Evolutionary conservation across 1,139 yeast species (phyloP).

Genomic region (Kodamaea sp.): DNA sequence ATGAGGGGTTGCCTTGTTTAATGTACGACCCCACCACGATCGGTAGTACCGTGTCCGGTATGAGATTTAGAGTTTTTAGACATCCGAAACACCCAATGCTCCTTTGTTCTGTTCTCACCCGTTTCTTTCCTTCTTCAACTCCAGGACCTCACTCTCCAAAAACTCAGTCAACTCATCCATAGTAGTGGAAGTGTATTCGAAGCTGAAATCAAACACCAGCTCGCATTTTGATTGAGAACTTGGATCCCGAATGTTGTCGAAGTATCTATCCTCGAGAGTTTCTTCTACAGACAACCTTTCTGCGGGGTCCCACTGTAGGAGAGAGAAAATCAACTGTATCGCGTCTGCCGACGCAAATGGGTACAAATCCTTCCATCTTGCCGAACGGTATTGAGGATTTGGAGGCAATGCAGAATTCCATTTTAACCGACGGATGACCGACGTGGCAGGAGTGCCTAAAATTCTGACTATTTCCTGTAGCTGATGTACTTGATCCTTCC

Average conservation of each 20-base stretch:
- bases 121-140: too few relatives aligned
- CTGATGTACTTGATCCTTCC: conserved; percentile 67
- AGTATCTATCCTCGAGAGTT: conserved; percentile 54
- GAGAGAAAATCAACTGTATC: conserved; percentile 45
- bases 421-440: conserved; percentile 29
- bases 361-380: conserved; percentile 52
- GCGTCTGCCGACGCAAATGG: conserved; percentile 60
- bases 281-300: conserved; percentile 49
- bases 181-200: conserved; percentile 46
- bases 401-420: conserved; percentile 41
- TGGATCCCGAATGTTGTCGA: conserved; percentile 47
- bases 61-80: too few relatives aligned
- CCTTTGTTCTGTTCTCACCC: too few relatives aligned
- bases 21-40: too few relatives aligned
- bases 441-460: conserved; percentile 60
- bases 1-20: too few relatives aligned
- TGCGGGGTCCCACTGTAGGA: conserved; percentile 63
- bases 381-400: conserved; percentile 36
- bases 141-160: conserved; percentile 47
- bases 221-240: conserved; percentile 52
- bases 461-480: conserved; percentile 61
- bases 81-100: too few relatives aligned
- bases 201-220: conserved; percentile 58
- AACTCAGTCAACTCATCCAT: conserved; percentile 44
- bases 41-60: too few relatives aligned